Evolutionary conservation across 139 green algal species (phyloP).

Genomic region (Chlorella sp.): DNA sequence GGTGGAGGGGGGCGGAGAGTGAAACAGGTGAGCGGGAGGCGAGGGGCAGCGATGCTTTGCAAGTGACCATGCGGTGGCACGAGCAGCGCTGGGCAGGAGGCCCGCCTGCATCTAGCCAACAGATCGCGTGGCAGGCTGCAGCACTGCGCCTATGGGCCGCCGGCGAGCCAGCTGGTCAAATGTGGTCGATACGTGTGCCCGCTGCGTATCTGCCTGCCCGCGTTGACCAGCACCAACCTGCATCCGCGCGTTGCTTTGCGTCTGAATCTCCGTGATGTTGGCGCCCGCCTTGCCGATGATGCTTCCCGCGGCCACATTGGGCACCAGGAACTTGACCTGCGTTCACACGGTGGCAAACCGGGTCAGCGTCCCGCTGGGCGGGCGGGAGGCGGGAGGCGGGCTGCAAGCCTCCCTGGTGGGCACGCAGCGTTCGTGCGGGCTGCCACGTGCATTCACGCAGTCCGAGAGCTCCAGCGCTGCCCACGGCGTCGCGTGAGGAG

Average conservation of each 20-base stretch:
- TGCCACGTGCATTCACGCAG: not conserved
- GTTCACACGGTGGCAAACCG: too few relatives aligned
- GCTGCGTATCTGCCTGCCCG: not conserved
- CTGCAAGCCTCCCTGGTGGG: too few relatives aligned
- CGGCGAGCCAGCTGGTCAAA: too few relatives aligned
- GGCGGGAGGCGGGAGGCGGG: too few relatives aligned
- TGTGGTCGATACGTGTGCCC: too few relatives aligned
- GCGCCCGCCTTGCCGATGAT: slow-evolving; percentile 82
- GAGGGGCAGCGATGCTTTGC: not conserved
- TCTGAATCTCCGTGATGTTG: slow-evolving; percentile 83
- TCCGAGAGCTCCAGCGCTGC: not conserved
- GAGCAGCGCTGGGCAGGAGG: too few relatives aligned
- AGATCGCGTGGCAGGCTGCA: too few relatives aligned
- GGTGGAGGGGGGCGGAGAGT: too few relatives aligned
- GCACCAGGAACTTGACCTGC: slow-evolving; percentile 79
- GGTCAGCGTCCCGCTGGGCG: too few relatives aligned
- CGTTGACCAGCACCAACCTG: slow-evolving; percentile 47
- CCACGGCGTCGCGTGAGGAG: not conserved
- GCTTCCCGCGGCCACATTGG: slow-evolving; percentile 72
- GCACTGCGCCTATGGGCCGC: too few relatives aligned
- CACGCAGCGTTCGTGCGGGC: not conserved
- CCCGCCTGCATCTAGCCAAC: too few relatives aligned
- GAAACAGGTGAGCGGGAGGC: slow-evolving; percentile 37
- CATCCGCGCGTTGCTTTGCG: slow-evolving; percentile 68
- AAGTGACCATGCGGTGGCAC: too few relatives aligned